phyloP scores from a whole-genome alignment of 1,139 yeast genomes.

The Zygosaccharomyces sapae region DNA sequence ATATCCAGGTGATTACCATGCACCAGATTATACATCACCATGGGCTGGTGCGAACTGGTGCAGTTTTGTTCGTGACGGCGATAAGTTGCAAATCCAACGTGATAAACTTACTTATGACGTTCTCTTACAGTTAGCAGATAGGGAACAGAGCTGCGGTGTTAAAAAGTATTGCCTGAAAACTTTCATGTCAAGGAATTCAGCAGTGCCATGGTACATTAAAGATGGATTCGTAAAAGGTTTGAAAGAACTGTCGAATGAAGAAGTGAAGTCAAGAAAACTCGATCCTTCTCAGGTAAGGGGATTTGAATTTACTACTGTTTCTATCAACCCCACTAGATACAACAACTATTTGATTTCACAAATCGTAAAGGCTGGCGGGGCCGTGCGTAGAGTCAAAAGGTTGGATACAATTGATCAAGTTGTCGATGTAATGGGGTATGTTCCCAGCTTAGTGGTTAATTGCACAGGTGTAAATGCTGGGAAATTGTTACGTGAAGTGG shows the following conservation, averaged over 20 bases:
- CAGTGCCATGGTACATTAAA: conserved; percentile 38
- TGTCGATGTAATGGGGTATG: conserved; percentile 29
- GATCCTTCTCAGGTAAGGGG: conserved; percentile 29
- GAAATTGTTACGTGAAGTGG: conserved; percentile 35
- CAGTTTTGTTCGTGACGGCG: conserved; percentile 49
- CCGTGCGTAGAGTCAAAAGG: conserved; percentile 23
- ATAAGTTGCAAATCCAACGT: conserved; percentile 43
- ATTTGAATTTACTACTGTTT: conserved; percentile 31
- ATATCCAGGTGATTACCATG: conserved; percentile 51
- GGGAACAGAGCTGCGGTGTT: conserved; percentile 53
- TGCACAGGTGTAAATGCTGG: conserved; percentile 39
- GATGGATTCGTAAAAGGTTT: conserved; percentile 45
- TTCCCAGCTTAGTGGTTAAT: conserved; percentile 42
- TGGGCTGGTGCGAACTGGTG: conserved; percentile 80
- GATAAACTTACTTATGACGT: conserved; percentile 46
- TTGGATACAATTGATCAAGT: conserved; percentile 16
- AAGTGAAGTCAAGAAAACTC: conserved; percentile 34
- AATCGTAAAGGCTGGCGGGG: conserved; percentile 31
- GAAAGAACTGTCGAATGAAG: conserved; percentile 35
- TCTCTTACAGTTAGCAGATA: conserved; percentile 43
- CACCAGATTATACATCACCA: conserved; percentile 56
- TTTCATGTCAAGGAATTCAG: conserved; percentile 5
- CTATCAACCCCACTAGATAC: conserved; percentile 35
- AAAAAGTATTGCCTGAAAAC: conserved; percentile 26
- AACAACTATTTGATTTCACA: conserved; percentile 29